Conservation (phyloP, 1,284 basidiomycete species). For the Ceraceosorus guamensis region DNA sequence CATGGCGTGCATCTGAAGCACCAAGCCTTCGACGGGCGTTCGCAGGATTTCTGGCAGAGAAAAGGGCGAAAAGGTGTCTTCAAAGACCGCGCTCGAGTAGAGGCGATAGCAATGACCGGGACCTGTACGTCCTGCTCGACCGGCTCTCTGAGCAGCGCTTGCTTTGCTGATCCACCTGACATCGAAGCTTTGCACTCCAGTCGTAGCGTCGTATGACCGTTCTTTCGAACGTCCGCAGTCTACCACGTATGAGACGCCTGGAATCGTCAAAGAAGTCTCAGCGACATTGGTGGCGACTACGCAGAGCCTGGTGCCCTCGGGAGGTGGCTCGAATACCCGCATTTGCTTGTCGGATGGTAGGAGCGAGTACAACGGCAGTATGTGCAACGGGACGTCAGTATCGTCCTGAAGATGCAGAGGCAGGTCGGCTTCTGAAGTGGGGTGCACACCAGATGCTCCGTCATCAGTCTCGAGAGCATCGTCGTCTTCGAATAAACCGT, state of each 20-base stretch:
- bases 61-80: constrained; percentile 83
- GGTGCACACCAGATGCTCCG: constrained; percentile 18
- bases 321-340: constrained; percentile 64
- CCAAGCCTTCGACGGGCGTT: constrained; percentile 92
- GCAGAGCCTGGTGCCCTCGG: constrained; percentile 60
- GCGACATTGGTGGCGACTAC: constrained; percentile 72
- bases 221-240: constrained; percentile 76
- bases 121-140: constrained; percentile 68
- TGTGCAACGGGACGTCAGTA: constrained; percentile 51
- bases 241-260: constrained; percentile 67
- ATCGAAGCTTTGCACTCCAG: constrained; percentile 65
- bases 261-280: constrained; percentile 71
- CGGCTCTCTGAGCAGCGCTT: constrained; percentile 64
- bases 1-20: constrained; percentile 99
- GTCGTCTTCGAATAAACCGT: constrained; percentile 51
- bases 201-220: constrained; percentile 59
- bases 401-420: constrained; percentile 31
- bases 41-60: constrained; percentile 85
- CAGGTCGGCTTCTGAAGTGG: constrained; percentile 25
- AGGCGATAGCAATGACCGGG: constrained; percentile 72
- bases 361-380: constrained; percentile 68
- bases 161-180: constrained; percentile 71
- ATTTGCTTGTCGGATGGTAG: constrained; percentile 67
- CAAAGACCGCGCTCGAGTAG: constrained; percentile 70
- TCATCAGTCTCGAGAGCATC: constrained; percentile 46